Evolutionary conservation across 2,329 filamentous ascomycete genomes (phyloP), one percentile per base, ranked within the genome.

Genomic region (Plectosphaerella plurivora): DNA sequence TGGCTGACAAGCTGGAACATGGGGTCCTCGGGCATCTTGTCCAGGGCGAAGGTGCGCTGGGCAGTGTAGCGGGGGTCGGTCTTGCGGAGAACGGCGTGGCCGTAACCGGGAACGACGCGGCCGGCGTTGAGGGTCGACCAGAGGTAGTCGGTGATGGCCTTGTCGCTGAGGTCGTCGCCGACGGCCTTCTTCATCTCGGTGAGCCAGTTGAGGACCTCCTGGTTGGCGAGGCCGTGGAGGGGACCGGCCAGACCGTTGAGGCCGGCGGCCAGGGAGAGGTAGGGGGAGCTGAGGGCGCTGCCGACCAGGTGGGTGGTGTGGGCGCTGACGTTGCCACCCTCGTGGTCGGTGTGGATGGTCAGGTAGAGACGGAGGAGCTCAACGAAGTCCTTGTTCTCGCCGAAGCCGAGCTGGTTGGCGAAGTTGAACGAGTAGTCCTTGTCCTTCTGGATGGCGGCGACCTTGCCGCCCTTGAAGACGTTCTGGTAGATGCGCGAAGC

Each of bases 1-100:
- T 99, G 94, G 84, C 89, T 95, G 79, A 99, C 94, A 64, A 99
- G 89, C 86, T 99, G 91, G 90, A 97, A 99, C 92, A 99, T 95
- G 67, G 93, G 92, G 83, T 97, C 94, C 68, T 96, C 83, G 69
- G 93, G 90, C 72, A 97, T 86, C 73, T 97, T 90, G 73, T 70
- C 70, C 64, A 92, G 89, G 59, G 93, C 94, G 66, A 99, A 99
- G 73, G 92, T 88, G 80, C 94, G 92, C 85, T 99, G 94, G 62
- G 92, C 95, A 70, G 90, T 91, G 84, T 99, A 99, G 71, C 94
- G 93, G 70, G 94, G 94, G 76, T 99, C 94, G 57, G 94, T 99
- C 90, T 99, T 97, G 81, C 94, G 93, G 70, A 99, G 91, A 63
- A 99, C 94, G 68, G 94, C 94, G 78, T 99, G 94, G 65, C 94